Conservation (phyloP, 306 rosid genomes). For the Gastrolobium villosum region DNA sequence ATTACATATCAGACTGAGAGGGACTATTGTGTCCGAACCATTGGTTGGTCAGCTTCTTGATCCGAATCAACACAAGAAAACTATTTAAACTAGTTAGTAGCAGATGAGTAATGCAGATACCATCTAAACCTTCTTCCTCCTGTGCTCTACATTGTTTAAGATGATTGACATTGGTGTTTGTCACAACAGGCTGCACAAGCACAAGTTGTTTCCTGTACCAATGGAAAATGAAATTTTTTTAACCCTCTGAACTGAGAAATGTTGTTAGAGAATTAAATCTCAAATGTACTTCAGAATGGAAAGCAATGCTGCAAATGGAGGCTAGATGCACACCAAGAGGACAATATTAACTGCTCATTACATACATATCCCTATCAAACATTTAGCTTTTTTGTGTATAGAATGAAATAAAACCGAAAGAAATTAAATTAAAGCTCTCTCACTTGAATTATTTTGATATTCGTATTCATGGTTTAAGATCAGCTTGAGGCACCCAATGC, state of each 20-base stretch:
- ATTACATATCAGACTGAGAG: slow-evolving; percentile 19
- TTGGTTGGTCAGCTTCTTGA: slow-evolving; percentile 14
- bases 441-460: background rate
- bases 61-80: slow-evolving; percentile 18
- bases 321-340: background rate
- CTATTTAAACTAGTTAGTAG: slow-evolving; percentile 26
- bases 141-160: slow-evolving; percentile 8
- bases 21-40: slow-evolving; percentile 36
- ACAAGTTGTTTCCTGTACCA: slow-evolving; percentile 41
- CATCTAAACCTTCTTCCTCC: background rate
- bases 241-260: slow-evolving; percentile 5
- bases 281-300: background rate
- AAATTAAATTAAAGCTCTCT: slow-evolving; percentile 19
- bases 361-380: background rate
- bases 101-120: background rate
- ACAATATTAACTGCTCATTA: background rate
- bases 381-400: background rate
- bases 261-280: background rate
- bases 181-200: slow-evolving; percentile 31
- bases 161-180: background rate
- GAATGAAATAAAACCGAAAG: background rate
- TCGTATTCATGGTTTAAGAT: background rate
- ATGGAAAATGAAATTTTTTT: slow-evolving; percentile 22
- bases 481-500: background rate
- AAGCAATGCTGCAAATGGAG: background rate